Percentiles rank a stretch among this genome's conserved stretches.
These are phyloP conservation scores for Lanzia echinophila DNA, from an alignment of 2,329 filamentous ascomycete species.

Conservation along the genomic window DNA sequence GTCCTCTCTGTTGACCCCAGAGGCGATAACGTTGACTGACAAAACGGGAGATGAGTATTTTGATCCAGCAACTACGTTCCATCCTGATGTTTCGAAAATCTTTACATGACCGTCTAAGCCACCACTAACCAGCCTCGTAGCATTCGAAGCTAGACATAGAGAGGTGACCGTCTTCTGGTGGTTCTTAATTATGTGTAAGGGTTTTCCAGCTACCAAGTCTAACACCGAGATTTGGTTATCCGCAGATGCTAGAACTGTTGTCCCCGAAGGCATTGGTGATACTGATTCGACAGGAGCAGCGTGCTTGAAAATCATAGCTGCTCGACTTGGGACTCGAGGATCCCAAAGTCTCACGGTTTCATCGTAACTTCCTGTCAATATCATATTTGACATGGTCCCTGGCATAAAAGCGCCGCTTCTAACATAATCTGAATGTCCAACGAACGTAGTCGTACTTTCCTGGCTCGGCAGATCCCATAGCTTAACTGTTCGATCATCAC, in stretches of 20 bases:
- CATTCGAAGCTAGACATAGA: conserved; percentile 73
- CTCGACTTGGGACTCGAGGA: conserved; percentile 60
- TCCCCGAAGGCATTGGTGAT: conserved; percentile 80
- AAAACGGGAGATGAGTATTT: conserved; percentile 93
- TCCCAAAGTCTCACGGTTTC: conserved; percentile 93
- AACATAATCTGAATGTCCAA: conserved; percentile 89
- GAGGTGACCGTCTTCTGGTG: conserved; percentile 97
- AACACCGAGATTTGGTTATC: conserved; percentile 85
- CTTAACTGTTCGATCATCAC: conserved; percentile 87
- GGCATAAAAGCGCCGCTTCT: conserved; percentile 83
- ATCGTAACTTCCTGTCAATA: conserved; percentile 92
- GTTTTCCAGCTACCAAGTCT: conserved; percentile 85
- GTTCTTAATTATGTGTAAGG: conserved; percentile 79
- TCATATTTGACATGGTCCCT: conserved; percentile 56
- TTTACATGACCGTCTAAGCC: conserved; percentile 95
- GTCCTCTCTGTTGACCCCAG: conserved; percentile 66
- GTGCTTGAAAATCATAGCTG: conserved; percentile 93
- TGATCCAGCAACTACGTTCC: conserved; percentile 92
- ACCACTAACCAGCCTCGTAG: conserved; percentile 75
- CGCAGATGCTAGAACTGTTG: conserved; percentile 75
- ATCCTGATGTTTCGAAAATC: conserved; percentile 86
- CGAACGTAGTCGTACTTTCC: conserved; percentile 67
- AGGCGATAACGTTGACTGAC: conserved; percentile 68
- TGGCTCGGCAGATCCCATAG: conserved; percentile 89
- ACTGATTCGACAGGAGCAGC: conserved; percentile 82